These are phyloP conservation scores for Mrakia gelida DNA, from an alignment of 768 basidiomycete species.

Conservation along the genomic window DNA sequence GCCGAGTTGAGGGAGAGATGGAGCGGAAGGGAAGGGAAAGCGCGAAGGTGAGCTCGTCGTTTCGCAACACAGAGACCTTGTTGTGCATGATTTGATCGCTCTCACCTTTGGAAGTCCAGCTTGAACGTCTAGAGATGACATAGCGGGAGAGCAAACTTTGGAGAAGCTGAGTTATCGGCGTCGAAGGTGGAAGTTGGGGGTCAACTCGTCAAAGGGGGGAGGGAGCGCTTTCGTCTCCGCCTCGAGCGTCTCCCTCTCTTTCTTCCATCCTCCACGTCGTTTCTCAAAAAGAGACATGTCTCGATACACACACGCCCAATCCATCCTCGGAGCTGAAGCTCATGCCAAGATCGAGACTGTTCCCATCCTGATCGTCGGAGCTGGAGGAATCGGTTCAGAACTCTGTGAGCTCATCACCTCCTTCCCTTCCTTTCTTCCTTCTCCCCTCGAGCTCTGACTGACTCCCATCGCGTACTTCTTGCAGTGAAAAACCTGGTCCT, in stretches of 20 bases:
- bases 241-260: background rate
- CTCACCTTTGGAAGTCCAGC: no score
- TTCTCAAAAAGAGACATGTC: constrained; percentile 13
- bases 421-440: background rate
- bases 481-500: constrained; percentile 93
- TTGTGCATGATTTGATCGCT: no score
- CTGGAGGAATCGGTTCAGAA: constrained; percentile 97
- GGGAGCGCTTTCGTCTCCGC: no score
- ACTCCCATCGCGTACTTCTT: constrained; percentile 4
- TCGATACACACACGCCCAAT: constrained; percentile 22
- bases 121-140: background rate
- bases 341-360: constrained; percentile 37
- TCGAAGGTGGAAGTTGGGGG: background rate
- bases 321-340: constrained; percentile 21
- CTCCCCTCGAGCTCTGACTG: background rate
- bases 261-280: background rate
- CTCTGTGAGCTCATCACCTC: constrained; percentile 56
- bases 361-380: constrained; percentile 76
- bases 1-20: no score
- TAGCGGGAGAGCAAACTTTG: background rate
- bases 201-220: background rate
- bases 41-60: background rate
- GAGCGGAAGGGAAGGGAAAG: no score
- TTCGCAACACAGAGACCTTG: no score
- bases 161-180: background rate